Conservation (phyloP, 2,329 filamentous ascomycete genomes). For the Fusarium kyushuense region DNA sequence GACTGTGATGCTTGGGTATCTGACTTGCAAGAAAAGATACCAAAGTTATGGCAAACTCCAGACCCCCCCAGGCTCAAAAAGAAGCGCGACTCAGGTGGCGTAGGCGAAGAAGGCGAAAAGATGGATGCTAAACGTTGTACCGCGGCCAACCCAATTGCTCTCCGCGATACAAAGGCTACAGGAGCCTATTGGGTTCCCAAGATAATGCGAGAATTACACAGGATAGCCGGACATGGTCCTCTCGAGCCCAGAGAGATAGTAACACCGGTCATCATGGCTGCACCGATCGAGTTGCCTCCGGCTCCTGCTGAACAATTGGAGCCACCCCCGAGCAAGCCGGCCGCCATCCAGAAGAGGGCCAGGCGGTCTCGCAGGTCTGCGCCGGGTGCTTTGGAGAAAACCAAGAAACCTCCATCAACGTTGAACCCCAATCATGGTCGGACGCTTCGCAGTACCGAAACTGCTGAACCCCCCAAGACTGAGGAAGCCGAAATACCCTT, state of each 20-base stretch:
- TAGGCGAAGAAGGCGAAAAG: constrained; percentile 44
- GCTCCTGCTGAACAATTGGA: constrained; percentile 12
- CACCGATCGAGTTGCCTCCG: constrained; percentile 4
- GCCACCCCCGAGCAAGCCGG: constrained; percentile 22
- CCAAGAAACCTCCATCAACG: constrained; percentile 50
- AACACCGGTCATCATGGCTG: constrained; percentile 17
- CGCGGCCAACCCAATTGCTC: constrained; percentile 56
- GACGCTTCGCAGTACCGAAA: constrained; percentile 42
- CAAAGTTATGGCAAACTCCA: constrained; percentile 69
- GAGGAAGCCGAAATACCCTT: constrained; percentile 1
- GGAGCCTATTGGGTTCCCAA: constrained; percentile 60
- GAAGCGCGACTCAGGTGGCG: constrained; percentile 50
- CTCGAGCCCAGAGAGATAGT: constrained; percentile 36
- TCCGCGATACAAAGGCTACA: constrained; percentile 61
- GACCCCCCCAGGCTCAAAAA: constrained; percentile 59
- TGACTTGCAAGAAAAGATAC: constrained; percentile 69
- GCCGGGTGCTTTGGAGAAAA: constrained; percentile 51
- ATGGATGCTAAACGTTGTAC: constrained; percentile 50
- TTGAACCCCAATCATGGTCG: constrained; percentile 55
- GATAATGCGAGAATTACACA: constrained; percentile 56
- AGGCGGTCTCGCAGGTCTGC: constrained; percentile 57
- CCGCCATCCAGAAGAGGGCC: constrained; percentile 43
- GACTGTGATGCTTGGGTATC: constrained; percentile 80
- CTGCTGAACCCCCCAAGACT: neutral
- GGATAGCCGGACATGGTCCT: constrained; percentile 49